Conservation (phyloP, 371 early-diverging fungal species). For the Quaeritorhiza haematococci region DNA sequence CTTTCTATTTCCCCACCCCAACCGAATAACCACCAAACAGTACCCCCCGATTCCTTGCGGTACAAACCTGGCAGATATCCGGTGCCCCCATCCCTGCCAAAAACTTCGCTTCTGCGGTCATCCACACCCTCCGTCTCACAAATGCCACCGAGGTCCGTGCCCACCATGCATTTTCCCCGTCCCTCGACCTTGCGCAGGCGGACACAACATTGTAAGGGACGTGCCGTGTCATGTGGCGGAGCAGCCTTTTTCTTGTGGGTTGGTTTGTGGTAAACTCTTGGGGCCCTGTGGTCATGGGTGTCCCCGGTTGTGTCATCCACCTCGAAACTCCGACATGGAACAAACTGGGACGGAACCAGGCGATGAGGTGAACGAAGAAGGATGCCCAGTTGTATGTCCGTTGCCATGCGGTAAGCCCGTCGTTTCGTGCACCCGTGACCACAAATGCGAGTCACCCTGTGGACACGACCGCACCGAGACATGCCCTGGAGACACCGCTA, state of each 20-base stretch:
- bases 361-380: no score
- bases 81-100: neutral
- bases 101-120: constrained; percentile 8
- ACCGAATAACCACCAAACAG: no score
- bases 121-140: constrained; percentile 2
- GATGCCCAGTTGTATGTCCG: neutral
- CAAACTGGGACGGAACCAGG: no score
- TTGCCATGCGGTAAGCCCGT: constrained; percentile 5
- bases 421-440: neutral
- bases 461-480: neutral
- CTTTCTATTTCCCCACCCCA: no score
- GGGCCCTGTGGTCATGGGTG: constrained; percentile 8
- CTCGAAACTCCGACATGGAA: neutral
- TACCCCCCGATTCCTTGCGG: constrained; percentile 16
- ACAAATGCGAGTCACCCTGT: constrained; percentile 1
- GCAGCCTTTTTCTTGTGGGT: constrained; percentile 1
- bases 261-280: constrained; percentile 1
- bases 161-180: constrained; percentile 9
- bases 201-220: constrained; percentile 4
- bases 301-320: constrained; percentile 4
- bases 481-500: neutral
- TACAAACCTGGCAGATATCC: constrained; percentile 1
- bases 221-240: constrained; percentile 6
- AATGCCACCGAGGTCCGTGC: constrained; percentile 12
- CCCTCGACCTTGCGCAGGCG: neutral